Percentiles rank a stretch among this genome's conserved stretches.
These are phyloP conservation scores for Zygosaccharomyces kombuchaensis DNA, from an alignment of 805 yeast species.

Conservation along the genomic window DNA sequence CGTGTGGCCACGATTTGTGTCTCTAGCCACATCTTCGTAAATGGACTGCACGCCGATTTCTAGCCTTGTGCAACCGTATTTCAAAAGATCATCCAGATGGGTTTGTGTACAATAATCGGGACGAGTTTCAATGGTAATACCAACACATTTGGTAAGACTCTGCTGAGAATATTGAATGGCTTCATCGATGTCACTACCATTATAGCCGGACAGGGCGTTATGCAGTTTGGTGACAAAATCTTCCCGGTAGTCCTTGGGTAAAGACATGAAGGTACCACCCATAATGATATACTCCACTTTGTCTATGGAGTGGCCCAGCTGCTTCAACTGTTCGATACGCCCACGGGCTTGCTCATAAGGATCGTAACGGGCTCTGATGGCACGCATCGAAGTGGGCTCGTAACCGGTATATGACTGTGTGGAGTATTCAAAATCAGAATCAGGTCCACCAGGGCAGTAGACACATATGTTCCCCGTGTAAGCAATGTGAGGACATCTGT, in stretches of 20 bases:
- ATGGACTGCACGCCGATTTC: constrained; percentile 97
- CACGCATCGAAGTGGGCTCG: constrained; percentile 98
- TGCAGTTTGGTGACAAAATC: constrained; percentile 83
- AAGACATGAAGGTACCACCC: constrained; percentile 99
- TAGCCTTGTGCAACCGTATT: constrained; percentile 92
- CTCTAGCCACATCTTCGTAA: constrained; percentile 97
- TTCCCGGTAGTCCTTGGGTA: constrained; percentile 87
- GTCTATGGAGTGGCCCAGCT: constrained; percentile 92
- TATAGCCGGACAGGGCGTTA: constrained; percentile 91
- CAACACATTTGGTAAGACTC: constrained; percentile 94
- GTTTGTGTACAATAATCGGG: constrained; percentile 98
- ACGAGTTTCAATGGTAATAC: constrained; percentile 96
- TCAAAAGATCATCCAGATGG: constrained; percentile 91
- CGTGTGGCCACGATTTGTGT: constrained; percentile 96
- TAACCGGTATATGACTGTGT: constrained; percentile 98
- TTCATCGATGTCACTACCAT: constrained; percentile 83
- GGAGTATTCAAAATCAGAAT: constrained; percentile 94
- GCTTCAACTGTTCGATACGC: constrained; percentile 90
- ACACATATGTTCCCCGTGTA: constrained; percentile 98
- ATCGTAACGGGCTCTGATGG: constrained; percentile 97
- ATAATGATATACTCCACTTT: constrained; percentile 96
- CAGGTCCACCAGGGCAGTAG: constrained; percentile 99
- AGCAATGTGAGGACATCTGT: constrained; percentile 98
- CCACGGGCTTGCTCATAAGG: constrained; percentile 99
- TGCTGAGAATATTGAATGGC: constrained; percentile 89